Evolutionary conservation across 2,329 filamentous ascomycete species (phyloP).

Genomic region (Dichotomopilus funicola): DNA sequence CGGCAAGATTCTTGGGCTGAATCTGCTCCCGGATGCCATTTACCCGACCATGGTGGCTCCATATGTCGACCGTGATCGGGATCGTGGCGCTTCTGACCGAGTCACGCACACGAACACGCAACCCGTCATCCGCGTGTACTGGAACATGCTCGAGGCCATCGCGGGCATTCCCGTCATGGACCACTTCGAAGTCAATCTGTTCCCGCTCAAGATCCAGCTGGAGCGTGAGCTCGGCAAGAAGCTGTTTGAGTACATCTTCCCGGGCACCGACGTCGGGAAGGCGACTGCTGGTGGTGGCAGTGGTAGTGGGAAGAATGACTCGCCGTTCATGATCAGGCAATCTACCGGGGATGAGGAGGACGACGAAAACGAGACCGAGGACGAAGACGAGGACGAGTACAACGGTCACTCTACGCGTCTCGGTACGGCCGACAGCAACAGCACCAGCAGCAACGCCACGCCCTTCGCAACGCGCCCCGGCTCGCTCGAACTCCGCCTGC

Average conservation of each 20-base stretch:
- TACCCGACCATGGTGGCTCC: conserved; percentile 96
- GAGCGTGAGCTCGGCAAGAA: conserved; percentile 89
- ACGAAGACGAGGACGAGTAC: conserved; percentile 45
- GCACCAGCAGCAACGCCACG: conserved; percentile 39
- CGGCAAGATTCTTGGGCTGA: conserved; percentile 79
- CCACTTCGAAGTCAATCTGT: conserved; percentile 89
- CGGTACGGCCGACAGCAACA: conserved; percentile 39
- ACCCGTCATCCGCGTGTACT: conserved; percentile 90
- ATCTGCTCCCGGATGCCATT: conserved; percentile 80
- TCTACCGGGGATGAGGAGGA: conserved; percentile 40
- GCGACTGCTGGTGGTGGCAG: neutral
- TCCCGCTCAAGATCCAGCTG: conserved; percentile 88
- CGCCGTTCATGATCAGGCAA: conserved; percentile 51
- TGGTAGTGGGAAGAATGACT: conserved; percentile 45
- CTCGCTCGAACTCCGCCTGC: conserved; percentile 73
- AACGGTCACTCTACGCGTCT: conserved; percentile 29
- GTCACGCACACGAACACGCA: conserved; percentile 47
- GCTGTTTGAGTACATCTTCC: conserved; percentile 96
- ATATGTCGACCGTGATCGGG: conserved; percentile 63
- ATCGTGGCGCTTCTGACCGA: conserved; percentile 32
- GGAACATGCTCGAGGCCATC: conserved; percentile 97
- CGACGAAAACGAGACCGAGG: conserved; percentile 40
- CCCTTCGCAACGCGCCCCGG: conserved; percentile 58
- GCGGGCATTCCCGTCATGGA: conserved; percentile 96
- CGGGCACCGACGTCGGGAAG: conserved; percentile 61